Percentiles rank a stretch among this genome's conserved stretches.
Evolutionary conservation across 1,139 yeast species (phyloP).

Genomic region (Zygotorulaspora mrakii): DNA sequence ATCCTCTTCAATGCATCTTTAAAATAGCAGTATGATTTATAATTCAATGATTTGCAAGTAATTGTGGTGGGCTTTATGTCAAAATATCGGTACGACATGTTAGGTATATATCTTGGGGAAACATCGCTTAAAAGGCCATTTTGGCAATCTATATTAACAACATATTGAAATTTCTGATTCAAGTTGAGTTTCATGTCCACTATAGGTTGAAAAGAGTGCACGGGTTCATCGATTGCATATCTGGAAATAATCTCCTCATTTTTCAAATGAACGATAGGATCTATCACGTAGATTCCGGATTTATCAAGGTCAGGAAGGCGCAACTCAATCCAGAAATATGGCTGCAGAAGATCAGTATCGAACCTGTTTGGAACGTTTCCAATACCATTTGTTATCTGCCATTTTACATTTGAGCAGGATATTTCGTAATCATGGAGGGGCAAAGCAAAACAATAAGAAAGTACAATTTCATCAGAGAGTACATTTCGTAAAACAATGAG

Average conservation of each 20-base stretch:
- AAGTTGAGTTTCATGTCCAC: conserved; percentile 8
- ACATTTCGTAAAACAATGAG: conserved; percentile 21
- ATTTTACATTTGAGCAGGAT: conserved; percentile 7
- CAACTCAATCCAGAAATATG: conserved; percentile 31
- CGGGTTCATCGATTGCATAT: conserved; percentile 13
- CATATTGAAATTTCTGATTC: conserved; percentile 22
- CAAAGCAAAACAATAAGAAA: conserved; percentile 25
- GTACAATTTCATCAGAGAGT: conserved; percentile 9
- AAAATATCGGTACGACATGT: conserved; percentile 24
- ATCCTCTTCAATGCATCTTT: background rate
- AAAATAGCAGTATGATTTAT: conserved; percentile 11
- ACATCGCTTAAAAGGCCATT: conserved; percentile 19
- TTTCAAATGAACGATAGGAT: conserved; percentile 25
- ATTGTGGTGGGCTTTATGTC: conserved; percentile 8
- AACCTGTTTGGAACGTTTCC: conserved; percentile 23
- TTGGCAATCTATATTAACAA: conserved; percentile 17
- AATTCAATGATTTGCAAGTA: conserved; percentile 12
- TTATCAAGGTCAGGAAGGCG: conserved; percentile 6
- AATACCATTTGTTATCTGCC: conserved; percentile 9
- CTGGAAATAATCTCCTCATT: conserved; percentile 20
- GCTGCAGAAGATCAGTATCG: conserved; percentile 28
- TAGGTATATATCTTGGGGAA: conserved; percentile 26
- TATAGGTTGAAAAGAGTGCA: conserved; percentile 15
- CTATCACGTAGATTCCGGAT: conserved; percentile 20
- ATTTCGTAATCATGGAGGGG: conserved; percentile 23